phyloP scores from a whole-genome alignment of 441 rosid genomes.

The Arabidopsis lyrata region DNA sequence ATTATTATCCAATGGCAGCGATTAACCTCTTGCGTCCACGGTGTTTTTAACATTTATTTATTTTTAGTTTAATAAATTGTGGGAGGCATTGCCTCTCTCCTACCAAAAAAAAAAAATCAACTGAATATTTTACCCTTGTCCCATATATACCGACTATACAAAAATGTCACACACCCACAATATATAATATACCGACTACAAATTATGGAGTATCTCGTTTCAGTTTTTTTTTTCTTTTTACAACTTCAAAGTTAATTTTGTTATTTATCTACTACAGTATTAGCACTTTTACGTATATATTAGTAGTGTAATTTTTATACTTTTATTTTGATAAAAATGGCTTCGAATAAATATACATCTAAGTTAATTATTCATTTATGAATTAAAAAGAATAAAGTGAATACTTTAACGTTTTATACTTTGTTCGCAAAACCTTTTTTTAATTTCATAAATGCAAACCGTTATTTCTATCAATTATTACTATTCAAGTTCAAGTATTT shows the following conservation, averaged over 20 bases:
- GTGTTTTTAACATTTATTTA: background rate
- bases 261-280: background rate
- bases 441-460: background rate
- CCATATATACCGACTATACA: constrained; percentile 35
- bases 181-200: background rate
- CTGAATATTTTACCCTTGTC: constrained; percentile 2
- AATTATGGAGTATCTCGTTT: background rate
- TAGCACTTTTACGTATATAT: background rate
- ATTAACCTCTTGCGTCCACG: constrained; percentile 42
- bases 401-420: background rate
- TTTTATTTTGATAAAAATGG: background rate
- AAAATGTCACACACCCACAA: background rate
- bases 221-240: background rate
- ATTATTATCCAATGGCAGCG: constrained; percentile 37
- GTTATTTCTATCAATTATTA: background rate
- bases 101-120: too few relatives aligned
- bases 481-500: background rate
- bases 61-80: too few relatives aligned
- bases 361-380: background rate
- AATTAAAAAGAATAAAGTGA: background rate
- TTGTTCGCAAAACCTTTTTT: background rate
- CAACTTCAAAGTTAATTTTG: background rate
- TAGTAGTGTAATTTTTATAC: background rate
- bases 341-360: background rate
- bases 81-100: too few relatives aligned